Conservation (phyloP, 192 early-diverging fungal genomes). For the Backusella psychrophila region DNA sequence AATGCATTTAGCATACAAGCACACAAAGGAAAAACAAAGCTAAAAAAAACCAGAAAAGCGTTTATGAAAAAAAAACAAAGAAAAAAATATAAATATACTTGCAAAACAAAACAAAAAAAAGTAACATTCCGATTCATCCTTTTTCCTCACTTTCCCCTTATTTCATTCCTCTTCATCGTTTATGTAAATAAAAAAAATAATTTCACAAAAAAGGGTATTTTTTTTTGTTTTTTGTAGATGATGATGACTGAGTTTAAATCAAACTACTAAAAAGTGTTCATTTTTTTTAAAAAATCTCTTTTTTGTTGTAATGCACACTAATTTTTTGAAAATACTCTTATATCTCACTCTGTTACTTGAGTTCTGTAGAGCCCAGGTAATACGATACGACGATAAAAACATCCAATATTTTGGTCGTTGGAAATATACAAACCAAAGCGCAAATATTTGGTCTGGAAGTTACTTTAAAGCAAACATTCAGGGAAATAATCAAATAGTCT, state of each 20-base stretch:
- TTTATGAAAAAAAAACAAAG: background rate
- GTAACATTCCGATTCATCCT: conserved; percentile 6
- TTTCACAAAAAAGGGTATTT: conserved; percentile 4
- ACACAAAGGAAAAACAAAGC: background rate
- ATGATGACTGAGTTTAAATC: background rate
- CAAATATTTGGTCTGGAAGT: conserved; percentile 25
- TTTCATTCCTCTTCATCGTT: conserved; percentile 6
- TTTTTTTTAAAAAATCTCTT: background rate
- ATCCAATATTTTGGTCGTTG: conserved; percentile 28
- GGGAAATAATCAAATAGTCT: background rate
- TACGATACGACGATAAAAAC: conserved; percentile 1
- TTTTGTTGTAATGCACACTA: background rate
- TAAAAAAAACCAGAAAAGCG: background rate
- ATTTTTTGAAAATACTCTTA: conserved; percentile 1
- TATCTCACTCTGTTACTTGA: background rate
- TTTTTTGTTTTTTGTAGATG: background rate
- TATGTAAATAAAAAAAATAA: background rate
- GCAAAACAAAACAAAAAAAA: background rate
- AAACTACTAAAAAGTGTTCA: background rate
- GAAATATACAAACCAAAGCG: conserved; percentile 7
- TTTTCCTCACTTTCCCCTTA: conserved; percentile 1
- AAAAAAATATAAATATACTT: background rate
- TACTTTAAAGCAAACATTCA: conserved; percentile 22
- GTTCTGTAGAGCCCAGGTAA: background rate
- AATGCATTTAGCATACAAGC: background rate